These are phyloP conservation scores for Cryptococcus amylolentus DNA, from an alignment of 1,284 basidiomycete genomes.

Conservation along the genomic window DNA sequence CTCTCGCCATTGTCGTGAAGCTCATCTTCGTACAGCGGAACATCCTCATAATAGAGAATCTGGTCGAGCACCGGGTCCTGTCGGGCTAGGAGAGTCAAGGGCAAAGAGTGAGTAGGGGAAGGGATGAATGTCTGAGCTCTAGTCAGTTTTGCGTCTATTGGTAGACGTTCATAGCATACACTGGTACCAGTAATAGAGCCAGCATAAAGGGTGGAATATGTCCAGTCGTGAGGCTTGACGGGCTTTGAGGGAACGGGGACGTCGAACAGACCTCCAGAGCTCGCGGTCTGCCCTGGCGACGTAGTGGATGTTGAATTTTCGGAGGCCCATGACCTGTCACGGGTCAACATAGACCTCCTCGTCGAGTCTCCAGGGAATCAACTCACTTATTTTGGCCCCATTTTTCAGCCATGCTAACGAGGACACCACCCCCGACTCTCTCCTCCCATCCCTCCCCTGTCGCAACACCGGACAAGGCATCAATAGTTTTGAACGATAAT, in stretches of 20 bases:
- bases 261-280: conserved; percentile 42
- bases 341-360: background rate
- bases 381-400: conserved; percentile 83
- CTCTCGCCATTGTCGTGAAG: conserved; percentile 91
- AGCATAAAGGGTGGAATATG: conserved; percentile 84
- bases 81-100: conserved; percentile 74
- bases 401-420: conserved; percentile 88
- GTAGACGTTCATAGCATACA: conserved; percentile 16
- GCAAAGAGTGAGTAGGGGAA: conserved; percentile 62
- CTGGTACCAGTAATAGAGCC: conserved; percentile 56
- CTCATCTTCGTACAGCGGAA: conserved; percentile 89
- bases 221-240: conserved; percentile 95
- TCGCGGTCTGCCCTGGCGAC: background rate
- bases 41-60: conserved; percentile 90
- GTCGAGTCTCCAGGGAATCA: background rate
- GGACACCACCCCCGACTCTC: conserved; percentile 79
- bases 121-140: conserved; percentile 53
- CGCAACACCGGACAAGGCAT: conserved; percentile 71
- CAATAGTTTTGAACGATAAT: conserved; percentile 63
- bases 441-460: conserved; percentile 64
- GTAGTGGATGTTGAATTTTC: conserved; percentile 31
- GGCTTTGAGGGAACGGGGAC: conserved; percentile 69
- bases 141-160: background rate
- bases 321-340: background rate
- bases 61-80: conserved; percentile 64